These are phyloP conservation scores for Paspalum vaginatum DNA, from an alignment of 176 grass and related monocot genomes.

Conservation along the genomic window DNA sequence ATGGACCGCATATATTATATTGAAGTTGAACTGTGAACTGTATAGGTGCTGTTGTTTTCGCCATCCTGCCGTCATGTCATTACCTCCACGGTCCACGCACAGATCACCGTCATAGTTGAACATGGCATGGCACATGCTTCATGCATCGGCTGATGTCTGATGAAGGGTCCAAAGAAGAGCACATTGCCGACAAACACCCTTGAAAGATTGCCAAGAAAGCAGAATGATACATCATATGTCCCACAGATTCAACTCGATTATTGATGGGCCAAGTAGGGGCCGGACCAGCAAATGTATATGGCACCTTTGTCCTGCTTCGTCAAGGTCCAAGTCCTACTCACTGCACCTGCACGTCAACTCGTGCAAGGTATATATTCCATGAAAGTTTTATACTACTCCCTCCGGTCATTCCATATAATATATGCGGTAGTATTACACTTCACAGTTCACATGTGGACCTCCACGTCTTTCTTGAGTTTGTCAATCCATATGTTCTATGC, in stretches of 20 bases:
- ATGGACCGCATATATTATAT: background rate
- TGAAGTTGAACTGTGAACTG: background rate
- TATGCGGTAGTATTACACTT: no score
- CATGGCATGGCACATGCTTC: constrained; percentile 5
- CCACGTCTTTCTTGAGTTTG: no score
- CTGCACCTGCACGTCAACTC: no score
- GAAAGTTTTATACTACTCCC: no score
- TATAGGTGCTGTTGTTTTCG: background rate
- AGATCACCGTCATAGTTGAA: constrained; percentile 20
- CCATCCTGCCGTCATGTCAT: no score
- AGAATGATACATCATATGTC: background rate
- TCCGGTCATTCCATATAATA: no score
- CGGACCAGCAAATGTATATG: background rate
- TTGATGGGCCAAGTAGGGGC: background rate
- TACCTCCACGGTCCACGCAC: background rate
- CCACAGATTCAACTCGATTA: background rate
- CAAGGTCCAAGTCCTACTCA: no score
- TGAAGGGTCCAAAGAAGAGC: background rate
- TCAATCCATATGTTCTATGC: no score
- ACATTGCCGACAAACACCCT: background rate
- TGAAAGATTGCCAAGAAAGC: background rate
- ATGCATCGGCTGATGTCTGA: background rate
- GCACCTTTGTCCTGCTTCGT: no score
- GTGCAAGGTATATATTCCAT: no score
- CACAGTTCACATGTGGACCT: no score